Conservation (phyloP, 805 yeast species). For the Candida coleopterorum region DNA sequence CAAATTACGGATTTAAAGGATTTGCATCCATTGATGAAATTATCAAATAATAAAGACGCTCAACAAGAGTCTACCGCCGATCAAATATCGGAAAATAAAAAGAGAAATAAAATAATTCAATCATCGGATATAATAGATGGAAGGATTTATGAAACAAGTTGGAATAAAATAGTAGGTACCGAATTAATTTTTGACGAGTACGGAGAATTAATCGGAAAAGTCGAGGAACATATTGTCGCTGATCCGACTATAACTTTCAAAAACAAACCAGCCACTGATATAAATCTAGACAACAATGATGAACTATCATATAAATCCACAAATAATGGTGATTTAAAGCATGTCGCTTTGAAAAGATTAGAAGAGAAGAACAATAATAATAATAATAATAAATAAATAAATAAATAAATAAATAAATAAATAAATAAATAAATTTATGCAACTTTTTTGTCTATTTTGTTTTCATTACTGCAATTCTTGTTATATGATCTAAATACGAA, state of each 20-base stretch:
- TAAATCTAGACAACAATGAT: constrained; percentile 1
- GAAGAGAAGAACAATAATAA: not conserved
- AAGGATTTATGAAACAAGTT: constrained; percentile 62
- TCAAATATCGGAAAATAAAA: not conserved
- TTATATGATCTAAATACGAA: constrained; percentile 52
- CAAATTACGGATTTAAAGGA: constrained; percentile 33
- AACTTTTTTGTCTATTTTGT: constrained; percentile 5
- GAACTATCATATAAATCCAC: not conserved
- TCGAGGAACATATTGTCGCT: constrained; percentile 26
- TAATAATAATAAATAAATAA: not conserved
- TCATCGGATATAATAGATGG: constrained; percentile 35
- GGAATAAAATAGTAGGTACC: constrained; percentile 79
- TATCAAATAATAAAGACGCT: constrained; percentile 24
- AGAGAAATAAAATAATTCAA: constrained; percentile 16
- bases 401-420: not conserved
- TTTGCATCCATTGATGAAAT: constrained; percentile 30
- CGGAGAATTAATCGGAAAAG: constrained; percentile 37
- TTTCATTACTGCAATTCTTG: constrained; percentile 26
- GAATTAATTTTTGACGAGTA: constrained; percentile 45
- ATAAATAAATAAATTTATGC: too few species aligned
- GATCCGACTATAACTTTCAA: constrained; percentile 1
- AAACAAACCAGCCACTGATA: constrained; percentile 1
- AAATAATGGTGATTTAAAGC: not conserved
- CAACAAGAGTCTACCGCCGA: not conserved
- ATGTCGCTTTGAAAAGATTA: constrained; percentile 1